Conservation (phyloP, 2,329 filamentous ascomycete species). For the Trichophyton rubrum region DNA sequence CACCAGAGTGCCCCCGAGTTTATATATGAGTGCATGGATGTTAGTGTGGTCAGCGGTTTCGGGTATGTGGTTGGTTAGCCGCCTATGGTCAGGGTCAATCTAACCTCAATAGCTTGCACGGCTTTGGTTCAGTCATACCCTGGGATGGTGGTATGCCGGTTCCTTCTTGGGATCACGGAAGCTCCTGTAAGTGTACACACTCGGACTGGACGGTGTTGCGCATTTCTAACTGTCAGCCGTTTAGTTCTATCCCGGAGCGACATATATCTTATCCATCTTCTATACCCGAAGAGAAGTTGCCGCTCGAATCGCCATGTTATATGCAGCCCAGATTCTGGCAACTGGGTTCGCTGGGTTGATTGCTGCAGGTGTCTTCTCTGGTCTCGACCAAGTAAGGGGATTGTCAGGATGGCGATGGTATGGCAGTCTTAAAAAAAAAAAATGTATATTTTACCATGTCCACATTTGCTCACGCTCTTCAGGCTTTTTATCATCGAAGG, state of each 20-base stretch:
- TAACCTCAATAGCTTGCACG: constrained; percentile 23
- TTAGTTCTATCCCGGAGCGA: constrained; percentile 48
- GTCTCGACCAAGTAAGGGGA: constrained; percentile 21
- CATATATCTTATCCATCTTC: constrained; percentile 54
- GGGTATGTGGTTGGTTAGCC: constrained; percentile 3
- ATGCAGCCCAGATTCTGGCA: constrained; percentile 14
- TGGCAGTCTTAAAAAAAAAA: constrained; percentile 29
- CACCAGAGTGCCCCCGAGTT: constrained; percentile 12
- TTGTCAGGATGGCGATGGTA: constrained; percentile 37
- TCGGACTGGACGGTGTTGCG: background rate
- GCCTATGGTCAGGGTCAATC: background rate
- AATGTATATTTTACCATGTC: constrained; percentile 16
- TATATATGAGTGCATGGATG: constrained; percentile 13
- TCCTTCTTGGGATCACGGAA: constrained; percentile 15
- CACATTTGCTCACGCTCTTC: background rate
- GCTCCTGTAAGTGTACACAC: constrained; percentile 15
- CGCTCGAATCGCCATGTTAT: constrained; percentile 14
- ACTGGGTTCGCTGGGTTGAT: constrained; percentile 15
- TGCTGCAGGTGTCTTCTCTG: constrained; percentile 17
- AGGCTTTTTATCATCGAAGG: constrained; percentile 17
- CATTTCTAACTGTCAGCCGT: background rate
- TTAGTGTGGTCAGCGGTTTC: constrained; percentile 5
- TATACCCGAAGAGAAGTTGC: constrained; percentile 43
- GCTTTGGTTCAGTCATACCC: constrained; percentile 32
- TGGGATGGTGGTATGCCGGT: constrained; percentile 26